Evolutionary conservation across 75 land plant genomes (phyloP).

Genomic region (Chamaecyparis obtusa): DNA sequence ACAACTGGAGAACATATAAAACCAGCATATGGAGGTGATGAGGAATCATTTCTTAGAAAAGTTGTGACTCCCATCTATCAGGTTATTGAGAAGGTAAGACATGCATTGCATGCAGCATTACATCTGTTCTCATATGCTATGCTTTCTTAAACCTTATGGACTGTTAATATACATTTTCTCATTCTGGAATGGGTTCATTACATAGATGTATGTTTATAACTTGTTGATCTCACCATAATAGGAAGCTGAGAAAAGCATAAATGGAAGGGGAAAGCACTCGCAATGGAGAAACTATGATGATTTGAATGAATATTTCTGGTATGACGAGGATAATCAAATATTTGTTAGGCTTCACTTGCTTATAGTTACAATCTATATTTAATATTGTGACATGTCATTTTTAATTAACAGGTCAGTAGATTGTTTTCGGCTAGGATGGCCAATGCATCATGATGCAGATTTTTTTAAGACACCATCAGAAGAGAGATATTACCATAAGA

Average conservation of each 20-base stretch:
- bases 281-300: slow-evolving; percentile 99
- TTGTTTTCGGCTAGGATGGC: slow-evolving; percentile 95
- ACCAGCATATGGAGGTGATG: slow-evolving; percentile 95
- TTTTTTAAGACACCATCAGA: slow-evolving; percentile 52
- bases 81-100: slow-evolving; percentile 56
- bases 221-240: slow-evolving; percentile 14
- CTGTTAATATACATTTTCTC: neutral
- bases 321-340: neutral
- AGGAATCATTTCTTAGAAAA: slow-evolving; percentile 73
- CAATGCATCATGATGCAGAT: slow-evolving; percentile 90
- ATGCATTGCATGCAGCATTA: neutral
- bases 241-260: slow-evolving; percentile 75
- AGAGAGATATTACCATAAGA: slow-evolving; percentile 18
- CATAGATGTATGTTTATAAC: neutral
- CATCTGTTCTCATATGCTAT: neutral
- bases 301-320: slow-evolving; percentile 98
- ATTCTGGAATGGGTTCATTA: neutral
- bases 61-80: slow-evolving; percentile 93
- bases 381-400: neutral
- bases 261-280: slow-evolving; percentile 82
- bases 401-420: slow-evolving; percentile 67
- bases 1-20: slow-evolving; percentile 86
- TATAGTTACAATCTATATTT: neutral
- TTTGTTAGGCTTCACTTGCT: neutral
- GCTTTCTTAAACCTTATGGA: neutral